Evolutionary conservation across 176 grass and related monocot species (phyloP).

Genomic region (Thinopyrum elongatum): DNA sequence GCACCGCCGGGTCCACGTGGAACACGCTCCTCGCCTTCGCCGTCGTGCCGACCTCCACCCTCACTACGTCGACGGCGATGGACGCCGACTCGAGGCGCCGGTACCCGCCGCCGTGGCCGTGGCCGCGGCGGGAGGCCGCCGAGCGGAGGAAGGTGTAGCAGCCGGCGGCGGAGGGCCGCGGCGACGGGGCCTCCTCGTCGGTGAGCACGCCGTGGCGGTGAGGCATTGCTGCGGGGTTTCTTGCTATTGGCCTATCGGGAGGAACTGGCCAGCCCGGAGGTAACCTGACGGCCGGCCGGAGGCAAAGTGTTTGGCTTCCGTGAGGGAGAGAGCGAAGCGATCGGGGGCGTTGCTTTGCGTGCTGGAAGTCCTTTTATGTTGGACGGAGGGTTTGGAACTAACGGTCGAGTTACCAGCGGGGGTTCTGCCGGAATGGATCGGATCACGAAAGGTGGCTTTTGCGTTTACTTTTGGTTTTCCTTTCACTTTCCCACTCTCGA

Average conservation of each 20-base stretch:
- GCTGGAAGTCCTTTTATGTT: neutral
- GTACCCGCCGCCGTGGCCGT: constrained; percentile 34
- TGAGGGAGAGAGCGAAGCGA: neutral
- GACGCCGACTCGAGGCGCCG: constrained; percentile 24
- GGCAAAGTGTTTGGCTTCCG: neutral
- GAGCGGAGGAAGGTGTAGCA: constrained; percentile 69
- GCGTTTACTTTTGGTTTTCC: neutral
- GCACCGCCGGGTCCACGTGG: constrained; percentile 58
- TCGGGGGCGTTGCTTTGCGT: neutral
- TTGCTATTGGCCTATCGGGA: neutral
- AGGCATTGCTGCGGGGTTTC: constrained; percentile 24
- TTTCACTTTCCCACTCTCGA: neutral
- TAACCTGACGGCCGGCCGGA: neutral
- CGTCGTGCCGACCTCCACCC: constrained; percentile 69
- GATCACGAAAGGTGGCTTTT: neutral
- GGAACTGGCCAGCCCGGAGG: neutral
- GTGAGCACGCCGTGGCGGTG: neutral
- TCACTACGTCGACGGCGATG: constrained; percentile 18
- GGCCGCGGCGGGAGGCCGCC: constrained; percentile 26
- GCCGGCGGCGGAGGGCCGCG: constrained; percentile 28
- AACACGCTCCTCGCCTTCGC: constrained; percentile 48
- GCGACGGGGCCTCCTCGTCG: constrained; percentile 17
- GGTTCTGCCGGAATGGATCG: neutral
- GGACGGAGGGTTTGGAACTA: neutral
- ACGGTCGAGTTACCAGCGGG: neutral